These are phyloP conservation scores for Pseudogymnoascus sp. DNA, from an alignment of 2,329 filamentous ascomycete genomes.

Conservation along the genomic window DNA sequence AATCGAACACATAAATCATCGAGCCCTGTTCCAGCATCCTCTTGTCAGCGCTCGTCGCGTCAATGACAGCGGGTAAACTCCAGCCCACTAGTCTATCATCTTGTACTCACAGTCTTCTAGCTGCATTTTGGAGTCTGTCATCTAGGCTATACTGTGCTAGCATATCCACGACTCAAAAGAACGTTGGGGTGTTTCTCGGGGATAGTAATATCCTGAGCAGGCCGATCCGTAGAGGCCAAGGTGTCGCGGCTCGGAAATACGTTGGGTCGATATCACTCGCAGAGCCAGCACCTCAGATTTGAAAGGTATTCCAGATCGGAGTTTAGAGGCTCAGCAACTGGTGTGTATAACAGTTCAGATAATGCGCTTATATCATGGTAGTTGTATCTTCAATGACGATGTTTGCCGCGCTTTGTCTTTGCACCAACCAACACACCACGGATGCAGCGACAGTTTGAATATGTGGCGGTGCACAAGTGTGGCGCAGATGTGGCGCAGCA, in stretches of 20 bases:
- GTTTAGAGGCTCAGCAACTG: background rate
- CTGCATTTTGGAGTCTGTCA: conserved; percentile 73
- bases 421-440: conserved; percentile 5
- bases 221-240: background rate
- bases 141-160: conserved; percentile 50
- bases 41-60: conserved; percentile 5
- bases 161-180: conserved; percentile 45
- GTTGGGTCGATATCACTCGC: background rate
- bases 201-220: conserved; percentile 1
- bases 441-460: conserved; percentile 1
- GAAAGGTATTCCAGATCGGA: background rate
- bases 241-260: conserved; percentile 1
- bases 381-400: conserved; percentile 3
- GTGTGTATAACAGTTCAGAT: background rate
- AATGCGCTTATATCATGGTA: conserved; percentile 5
- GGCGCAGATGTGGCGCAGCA: background rate
- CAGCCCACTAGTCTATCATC: background rate
- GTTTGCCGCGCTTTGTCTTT: background rate
- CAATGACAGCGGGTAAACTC: background rate
- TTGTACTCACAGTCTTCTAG: conserved; percentile 71
- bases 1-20: conserved; percentile 98
- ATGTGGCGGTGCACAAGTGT: conserved; percentile 2
- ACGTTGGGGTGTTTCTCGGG: background rate
- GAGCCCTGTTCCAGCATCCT: conserved; percentile 54
- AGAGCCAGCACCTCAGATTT: background rate